Evolutionary conservation across 257 asterid species (phyloP), one percentile per base, ranked within the genome.

Genomic region (Rubia yunnanensis): DNA sequence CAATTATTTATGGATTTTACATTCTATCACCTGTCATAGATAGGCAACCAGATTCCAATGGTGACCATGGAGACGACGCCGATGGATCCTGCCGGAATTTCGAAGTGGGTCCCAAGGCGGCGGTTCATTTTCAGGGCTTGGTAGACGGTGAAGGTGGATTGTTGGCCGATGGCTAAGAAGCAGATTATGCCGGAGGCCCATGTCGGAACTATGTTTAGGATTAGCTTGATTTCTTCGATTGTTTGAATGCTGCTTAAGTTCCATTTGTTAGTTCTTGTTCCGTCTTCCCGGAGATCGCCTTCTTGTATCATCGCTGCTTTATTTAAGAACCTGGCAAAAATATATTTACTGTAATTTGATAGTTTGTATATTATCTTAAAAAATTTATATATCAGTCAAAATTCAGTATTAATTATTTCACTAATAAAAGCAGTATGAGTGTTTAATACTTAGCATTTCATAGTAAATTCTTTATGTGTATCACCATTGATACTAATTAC

Each of bases 121-220:
- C 99, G 96, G 76, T 92, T 78, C 97, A 92, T 92, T 78, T 86
- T 81, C 2, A 26, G 1, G 3, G 96, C 95, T 59, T 88, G 95
- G 10, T 91, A 84, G 3, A 80, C 1, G 0, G 92, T 90, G 74
- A 94, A 94, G 15, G 96, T 89, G 20, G 83, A 75, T 18, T 94
- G 99, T 55, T 94, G 97, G 3, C 71, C 79, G 30, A 86, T 80
- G 48, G 96, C 95, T 0, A 80, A 69, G 76, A 88, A 86, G 36
- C 96, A 84, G 35, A 94, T 77, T 1, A 94, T 82, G 1, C 99
- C 96, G 0, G 95, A 69, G 0, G 84, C 88, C 99, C 97, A 94
- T 3, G 85, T 61, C 1, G 99, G 97, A 46, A 92, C 60, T 5
- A 89, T 67, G 73, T 79, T 73, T 50, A 92, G 36, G 5, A 92